Percentiles rank a stretch among this genome's conserved stretches.
Conservation (phyloP, 352 stramenopile species). For the Phytophthora capsici region DNA sequence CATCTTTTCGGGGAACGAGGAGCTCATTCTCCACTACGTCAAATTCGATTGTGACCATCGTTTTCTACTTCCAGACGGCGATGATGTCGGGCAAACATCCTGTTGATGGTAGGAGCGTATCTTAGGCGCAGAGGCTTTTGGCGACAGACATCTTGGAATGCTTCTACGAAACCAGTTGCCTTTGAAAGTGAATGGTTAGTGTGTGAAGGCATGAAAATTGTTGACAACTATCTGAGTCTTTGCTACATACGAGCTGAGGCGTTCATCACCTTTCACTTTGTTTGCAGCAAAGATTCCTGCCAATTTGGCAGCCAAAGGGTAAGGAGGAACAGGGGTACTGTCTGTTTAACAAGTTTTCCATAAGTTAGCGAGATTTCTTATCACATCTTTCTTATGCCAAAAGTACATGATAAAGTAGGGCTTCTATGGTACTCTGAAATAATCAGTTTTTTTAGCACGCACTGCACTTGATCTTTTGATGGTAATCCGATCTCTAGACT, state of each 20-base stretch:
- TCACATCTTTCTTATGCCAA: too few relatives aligned
- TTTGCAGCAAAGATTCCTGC: background rate
- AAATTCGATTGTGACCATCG: conserved; percentile 3
- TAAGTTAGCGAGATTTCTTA: too few relatives aligned
- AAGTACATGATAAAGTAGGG: too few relatives aligned
- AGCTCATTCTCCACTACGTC: conserved; percentile 22
- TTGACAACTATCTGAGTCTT: background rate
- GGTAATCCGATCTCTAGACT: too few relatives aligned
- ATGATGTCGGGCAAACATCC: background rate
- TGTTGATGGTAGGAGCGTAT: conserved; percentile 5
- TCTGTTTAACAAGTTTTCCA: too few relatives aligned
- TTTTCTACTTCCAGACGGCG: background rate
- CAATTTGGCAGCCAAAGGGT: too few relatives aligned
- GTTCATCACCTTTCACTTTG: background rate
- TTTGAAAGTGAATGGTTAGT: conserved; percentile 1
- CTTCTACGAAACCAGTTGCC: conserved; percentile 9
- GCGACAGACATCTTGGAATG: background rate
- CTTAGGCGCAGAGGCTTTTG: conserved; percentile 2
- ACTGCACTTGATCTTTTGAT: too few relatives aligned
- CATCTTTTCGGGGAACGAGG: conserved; percentile 44
- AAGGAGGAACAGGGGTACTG: too few relatives aligned
- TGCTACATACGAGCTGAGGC: background rate
- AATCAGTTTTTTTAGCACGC: too few relatives aligned
- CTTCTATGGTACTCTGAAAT: too few relatives aligned
- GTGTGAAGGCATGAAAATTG: background rate